Base-by-base conservation (phyloP, 2,329 filamentous ascomycete species). In the Exophiala viscosa region DNA sequence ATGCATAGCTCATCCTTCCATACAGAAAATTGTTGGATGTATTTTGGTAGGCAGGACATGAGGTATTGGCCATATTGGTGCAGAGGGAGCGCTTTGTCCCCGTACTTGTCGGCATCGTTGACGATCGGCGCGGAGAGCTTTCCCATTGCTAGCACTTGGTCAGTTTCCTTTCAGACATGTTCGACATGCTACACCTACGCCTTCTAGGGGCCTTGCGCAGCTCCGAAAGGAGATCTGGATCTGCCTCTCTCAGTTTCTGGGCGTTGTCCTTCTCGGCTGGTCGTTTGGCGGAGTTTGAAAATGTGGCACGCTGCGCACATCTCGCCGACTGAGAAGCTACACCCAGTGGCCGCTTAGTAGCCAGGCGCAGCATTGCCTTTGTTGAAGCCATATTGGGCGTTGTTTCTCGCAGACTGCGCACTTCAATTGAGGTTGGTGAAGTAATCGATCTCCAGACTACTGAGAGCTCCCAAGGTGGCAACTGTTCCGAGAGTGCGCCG, bases 1-100 rank as follows among this genome's bases (percentile, higher is more conserved):
- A 96, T 89, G 64, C 87, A 90, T 69, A 99, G 84, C 75, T 99
- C 93, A 70, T 99, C 93, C 77, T 99, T 99, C 93, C 93, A 99
- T 50, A 99, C 92, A 10, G 91, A 95, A 77, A 97, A 97, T 76
- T 99, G 93, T 77, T 99, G 95, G 65, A 99, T 83, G 75, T 96
- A 96, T 79, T 96, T 97, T 65, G 93, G 95, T 67, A 99, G 75
- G 73, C 89, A 95, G 63, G 90, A 91, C 83, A 99, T 92, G 67
- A 99, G 77, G 82, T 96, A 99, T 68, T 95, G 85, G 66, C 93
- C 93, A 69, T 99, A 99, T 67, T 85, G 87, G 79, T 99, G 93
- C 69, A 97, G 79, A 68, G 86, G 82, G 62, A 95, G 88, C 63
- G 88, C 83, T 76, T 92, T 93, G 69, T 88, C 85, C 70, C 86